phyloP scores from a whole-genome alignment of 345 rosid genomes.

The Eucalyptus fibrosa region DNA sequence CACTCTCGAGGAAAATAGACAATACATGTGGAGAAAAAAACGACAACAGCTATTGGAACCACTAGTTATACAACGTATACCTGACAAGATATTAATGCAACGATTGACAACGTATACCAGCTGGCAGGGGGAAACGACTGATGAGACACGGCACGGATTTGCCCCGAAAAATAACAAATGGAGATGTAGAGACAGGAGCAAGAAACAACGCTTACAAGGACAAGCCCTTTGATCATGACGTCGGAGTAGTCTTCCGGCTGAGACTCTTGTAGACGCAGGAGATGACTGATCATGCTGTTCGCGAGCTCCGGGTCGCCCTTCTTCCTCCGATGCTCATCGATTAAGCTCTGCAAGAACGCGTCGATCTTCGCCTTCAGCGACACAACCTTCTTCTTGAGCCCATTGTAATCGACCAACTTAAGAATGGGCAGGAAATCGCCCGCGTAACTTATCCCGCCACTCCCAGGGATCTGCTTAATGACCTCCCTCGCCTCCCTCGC shows the following conservation, averaged over 20 bases:
- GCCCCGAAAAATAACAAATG: not conserved
- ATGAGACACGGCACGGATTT: not conserved
- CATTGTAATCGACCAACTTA: not conserved
- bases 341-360: conserved; percentile 27
- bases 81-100: not conserved
- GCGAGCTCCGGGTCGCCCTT: not conserved
- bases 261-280: conserved; percentile 35
- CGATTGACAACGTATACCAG: not conserved
- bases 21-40: not conserved
- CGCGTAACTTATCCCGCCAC: not conserved
- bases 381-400: conserved; percentile 14
- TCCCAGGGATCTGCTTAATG: not conserved
- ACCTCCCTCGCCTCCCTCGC: conserved; percentile 3
- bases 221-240: conserved; percentile 40
- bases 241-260: conserved; percentile 6
- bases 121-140: not conserved
- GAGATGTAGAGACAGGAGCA: not conserved
- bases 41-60: not conserved
- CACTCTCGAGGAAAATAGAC: not conserved
- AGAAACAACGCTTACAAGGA: not conserved
- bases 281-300: conserved; percentile 44
- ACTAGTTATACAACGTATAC: not conserved
- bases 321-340: conserved; percentile 26
- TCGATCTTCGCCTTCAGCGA: conserved; percentile 16
- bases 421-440: conserved; percentile 1